Conservation (phyloP, 805 yeast species). For the Wickerhamiella vanderwaltii region DNA sequence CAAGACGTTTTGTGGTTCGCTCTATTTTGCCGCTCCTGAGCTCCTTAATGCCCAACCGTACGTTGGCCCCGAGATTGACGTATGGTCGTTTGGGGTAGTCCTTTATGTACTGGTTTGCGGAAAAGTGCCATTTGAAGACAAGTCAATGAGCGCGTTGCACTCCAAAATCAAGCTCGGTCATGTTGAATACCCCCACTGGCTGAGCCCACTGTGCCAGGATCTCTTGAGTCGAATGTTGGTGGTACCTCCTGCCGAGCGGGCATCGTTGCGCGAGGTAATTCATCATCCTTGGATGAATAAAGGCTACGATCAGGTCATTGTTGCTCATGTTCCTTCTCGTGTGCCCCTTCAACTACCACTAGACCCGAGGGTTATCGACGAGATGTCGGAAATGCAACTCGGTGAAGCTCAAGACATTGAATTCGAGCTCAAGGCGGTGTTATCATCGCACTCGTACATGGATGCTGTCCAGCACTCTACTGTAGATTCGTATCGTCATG, state of each 20-base stretch:
- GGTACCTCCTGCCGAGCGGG: slow-evolving; percentile 75
- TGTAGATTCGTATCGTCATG: slow-evolving; percentile 22
- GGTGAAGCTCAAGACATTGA: slow-evolving; percentile 50
- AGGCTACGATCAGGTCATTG: slow-evolving; percentile 66
- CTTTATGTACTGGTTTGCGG: slow-evolving; percentile 93
- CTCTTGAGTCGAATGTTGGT: slow-evolving; percentile 79
- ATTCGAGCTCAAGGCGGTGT: slow-evolving; percentile 40
- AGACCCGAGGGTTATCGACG: slow-evolving; percentile 52
- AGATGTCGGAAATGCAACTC: slow-evolving; percentile 68
- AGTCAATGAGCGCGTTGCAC: slow-evolving; percentile 79
- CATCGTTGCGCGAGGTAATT: slow-evolving; percentile 62
- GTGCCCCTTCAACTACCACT: slow-evolving; percentile 61
- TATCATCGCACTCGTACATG: slow-evolving; percentile 55
- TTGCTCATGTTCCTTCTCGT: slow-evolving; percentile 64
- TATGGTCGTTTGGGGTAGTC: slow-evolving; percentile 97
- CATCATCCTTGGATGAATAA: slow-evolving; percentile 91
- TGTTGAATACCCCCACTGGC: slow-evolving; percentile 78
- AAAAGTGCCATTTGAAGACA: slow-evolving; percentile 96
- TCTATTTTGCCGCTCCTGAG: slow-evolving; percentile 98
- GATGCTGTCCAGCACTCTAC: slow-evolving; percentile 51
- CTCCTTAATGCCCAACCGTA: slow-evolving; percentile 84
- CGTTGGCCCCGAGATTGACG: slow-evolving; percentile 92
- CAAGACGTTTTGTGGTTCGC: slow-evolving; percentile 92
- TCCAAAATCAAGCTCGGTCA: slow-evolving; percentile 86
- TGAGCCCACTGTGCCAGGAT: slow-evolving; percentile 70